phyloP scores from a whole-genome alignment of 352 stramenopile species.

The Phytophthora pinifolia region DNA sequence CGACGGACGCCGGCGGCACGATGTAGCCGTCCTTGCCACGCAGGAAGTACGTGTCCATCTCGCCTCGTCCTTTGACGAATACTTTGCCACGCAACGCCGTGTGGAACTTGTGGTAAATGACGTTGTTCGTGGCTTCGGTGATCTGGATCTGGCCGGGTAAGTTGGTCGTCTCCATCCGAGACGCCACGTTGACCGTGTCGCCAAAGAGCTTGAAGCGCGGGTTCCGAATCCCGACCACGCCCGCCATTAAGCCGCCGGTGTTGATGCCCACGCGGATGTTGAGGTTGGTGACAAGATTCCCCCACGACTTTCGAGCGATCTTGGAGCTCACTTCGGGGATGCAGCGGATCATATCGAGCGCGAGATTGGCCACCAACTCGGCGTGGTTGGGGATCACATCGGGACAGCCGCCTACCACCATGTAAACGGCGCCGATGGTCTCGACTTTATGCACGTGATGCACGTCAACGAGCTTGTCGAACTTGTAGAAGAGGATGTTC shows the following conservation, averaged over 20 bases:
- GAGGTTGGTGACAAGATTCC: conserved; percentile 63
- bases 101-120: conserved; percentile 70
- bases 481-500: conserved; percentile 90
- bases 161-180: conserved; percentile 85
- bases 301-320: conserved; percentile 74
- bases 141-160: conserved; percentile 81
- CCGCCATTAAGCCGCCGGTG: conserved; percentile 79
- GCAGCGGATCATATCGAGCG: conserved; percentile 76
- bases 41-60: conserved; percentile 87
- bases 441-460: conserved; percentile 91
- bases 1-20: conserved; percentile 41
- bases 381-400: conserved; percentile 71
- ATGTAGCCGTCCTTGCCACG: conserved; percentile 59
- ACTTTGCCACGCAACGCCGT: conserved; percentile 74
- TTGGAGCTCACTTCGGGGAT: conserved; percentile 77
- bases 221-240: conserved; percentile 83
- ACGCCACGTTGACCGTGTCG: conserved; percentile 87
- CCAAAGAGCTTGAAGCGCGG: conserved; percentile 89
- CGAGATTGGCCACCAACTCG: conserved; percentile 79
- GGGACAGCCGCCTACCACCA: conserved; percentile 85
- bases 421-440: conserved; percentile 90
- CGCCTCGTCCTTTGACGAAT: conserved; percentile 77
- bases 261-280: conserved; percentile 90
- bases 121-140: conserved; percentile 63
- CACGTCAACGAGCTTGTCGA: conserved; percentile 86